Evolutionary conservation across 768 basidiomycete species (phyloP).

Genomic region (Sarcodon aspratus): DNA sequence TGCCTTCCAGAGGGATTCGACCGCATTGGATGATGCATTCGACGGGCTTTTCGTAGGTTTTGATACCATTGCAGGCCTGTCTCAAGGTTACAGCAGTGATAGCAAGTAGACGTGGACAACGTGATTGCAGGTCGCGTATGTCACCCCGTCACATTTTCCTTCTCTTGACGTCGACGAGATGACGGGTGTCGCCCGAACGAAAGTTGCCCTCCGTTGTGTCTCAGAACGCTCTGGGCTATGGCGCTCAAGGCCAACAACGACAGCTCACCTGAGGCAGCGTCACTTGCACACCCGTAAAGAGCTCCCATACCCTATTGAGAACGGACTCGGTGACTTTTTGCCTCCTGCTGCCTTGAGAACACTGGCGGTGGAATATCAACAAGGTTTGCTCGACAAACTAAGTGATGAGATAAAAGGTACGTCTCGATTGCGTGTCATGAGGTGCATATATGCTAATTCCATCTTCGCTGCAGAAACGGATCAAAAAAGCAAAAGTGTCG

Average conservation of each 20-base stretch:
- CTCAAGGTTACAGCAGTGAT: not conserved
- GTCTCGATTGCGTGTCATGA: slow-evolving; percentile 3
- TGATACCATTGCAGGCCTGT: slow-evolving; percentile 5
- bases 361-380: slow-evolving; percentile 76
- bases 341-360: slow-evolving; percentile 60
- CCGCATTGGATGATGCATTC: slow-evolving; percentile 17
- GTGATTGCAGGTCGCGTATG: not conserved
- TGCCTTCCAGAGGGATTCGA: slow-evolving; percentile 58
- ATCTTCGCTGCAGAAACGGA: slow-evolving; percentile 33
- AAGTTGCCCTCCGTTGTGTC: slow-evolving; percentile 6
- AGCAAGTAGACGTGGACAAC: not conserved
- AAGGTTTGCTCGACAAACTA: slow-evolving; percentile 68
- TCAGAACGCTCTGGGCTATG: not conserved
- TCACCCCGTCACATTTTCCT: not conserved
- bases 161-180: not conserved
- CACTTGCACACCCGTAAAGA: slow-evolving; percentile 37
- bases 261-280: not conserved
- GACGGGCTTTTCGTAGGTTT: slow-evolving; percentile 15
- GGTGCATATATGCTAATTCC: slow-evolving; percentile 3
- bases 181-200: slow-evolving; percentile 4
- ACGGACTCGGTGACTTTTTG: slow-evolving; percentile 72
- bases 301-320: slow-evolving; percentile 56
- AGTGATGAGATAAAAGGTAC: slow-evolving; percentile 67
- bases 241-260: no score
- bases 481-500: slow-evolving; percentile 44